Conservation (phyloP, 352 stramenopile genomes). For the Phytophthora macrochlamydospora region DNA sequence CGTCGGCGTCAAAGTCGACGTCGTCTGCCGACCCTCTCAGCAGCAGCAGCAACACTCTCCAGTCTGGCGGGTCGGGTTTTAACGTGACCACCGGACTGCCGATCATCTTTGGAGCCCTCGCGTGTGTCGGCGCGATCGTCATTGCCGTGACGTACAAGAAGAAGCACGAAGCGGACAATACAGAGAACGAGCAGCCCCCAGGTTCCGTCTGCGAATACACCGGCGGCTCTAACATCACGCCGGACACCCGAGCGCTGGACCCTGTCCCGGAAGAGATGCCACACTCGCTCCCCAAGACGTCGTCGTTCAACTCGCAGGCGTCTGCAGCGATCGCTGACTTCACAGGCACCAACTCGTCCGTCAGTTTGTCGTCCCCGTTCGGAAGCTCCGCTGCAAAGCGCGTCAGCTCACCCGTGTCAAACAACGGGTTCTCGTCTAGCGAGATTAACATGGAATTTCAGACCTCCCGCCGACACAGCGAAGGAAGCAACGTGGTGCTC, state of each 20-base stretch:
- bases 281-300: background rate
- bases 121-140: conserved; percentile 42
- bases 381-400: conserved; percentile 19
- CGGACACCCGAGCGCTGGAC: conserved; percentile 27
- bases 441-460: conserved; percentile 39
- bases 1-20: conserved; percentile 18
- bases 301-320: background rate
- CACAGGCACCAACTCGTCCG: conserved; percentile 16
- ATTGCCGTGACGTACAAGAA: conserved; percentile 54
- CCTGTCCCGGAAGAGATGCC: conserved; percentile 17
- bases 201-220: conserved; percentile 37
- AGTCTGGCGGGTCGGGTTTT: background rate
- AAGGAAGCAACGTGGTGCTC: conserved; percentile 32
- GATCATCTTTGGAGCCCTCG: conserved; percentile 36
- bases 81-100: conserved; percentile 17
- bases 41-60: conserved; percentile 7
- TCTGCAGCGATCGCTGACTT: conserved; percentile 25
- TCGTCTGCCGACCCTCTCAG: conserved; percentile 23
- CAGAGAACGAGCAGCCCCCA: conserved; percentile 3
- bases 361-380: conserved; percentile 28
- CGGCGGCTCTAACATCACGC: conserved; percentile 26
- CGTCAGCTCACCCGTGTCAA: conserved; percentile 35
- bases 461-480: conserved; percentile 11
- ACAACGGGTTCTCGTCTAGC: conserved; percentile 20
- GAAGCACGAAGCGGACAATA: conserved; percentile 11